These are phyloP conservation scores for Chaetoceros tenuissimus DNA, from an alignment of 108 stramenopile species.

Conservation along the genomic window DNA sequence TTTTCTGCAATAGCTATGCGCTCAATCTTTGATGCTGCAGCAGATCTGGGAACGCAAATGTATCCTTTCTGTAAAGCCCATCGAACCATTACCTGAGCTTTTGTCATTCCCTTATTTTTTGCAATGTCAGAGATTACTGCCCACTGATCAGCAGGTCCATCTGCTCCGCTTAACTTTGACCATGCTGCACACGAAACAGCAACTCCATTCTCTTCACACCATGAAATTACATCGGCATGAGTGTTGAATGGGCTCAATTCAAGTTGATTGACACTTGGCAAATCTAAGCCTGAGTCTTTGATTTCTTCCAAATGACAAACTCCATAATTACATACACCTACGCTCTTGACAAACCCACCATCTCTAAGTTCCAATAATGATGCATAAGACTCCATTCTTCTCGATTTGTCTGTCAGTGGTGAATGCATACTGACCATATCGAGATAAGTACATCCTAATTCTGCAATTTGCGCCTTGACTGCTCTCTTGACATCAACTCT, in stretches of 20 bases:
- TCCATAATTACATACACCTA: slow-evolving; percentile 77
- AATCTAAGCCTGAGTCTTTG: slow-evolving; percentile 19
- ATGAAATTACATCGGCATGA: slow-evolving; percentile 45
- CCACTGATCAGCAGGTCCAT: slow-evolving; percentile 54
- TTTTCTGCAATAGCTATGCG: slow-evolving; percentile 70
- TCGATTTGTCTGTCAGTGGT: slow-evolving; percentile 37
- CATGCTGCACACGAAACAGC: slow-evolving; percentile 54
- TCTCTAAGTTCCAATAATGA: slow-evolving; percentile 47
- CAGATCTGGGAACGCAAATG: slow-evolving; percentile 60
- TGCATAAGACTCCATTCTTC: slow-evolving; percentile 43
- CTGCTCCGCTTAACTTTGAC: slow-evolving; percentile 54
- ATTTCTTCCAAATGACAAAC: slow-evolving; percentile 49
- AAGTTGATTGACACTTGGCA: slow-evolving; percentile 59
- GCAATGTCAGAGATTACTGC: slow-evolving; percentile 41
- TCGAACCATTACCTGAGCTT: slow-evolving; percentile 66
- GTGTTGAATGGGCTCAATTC: slow-evolving; percentile 70
- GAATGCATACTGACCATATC: slow-evolving; percentile 71
- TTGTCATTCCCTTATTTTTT: slow-evolving; percentile 51
- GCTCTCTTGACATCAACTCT: slow-evolving; percentile 15
- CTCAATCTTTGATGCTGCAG: slow-evolving; percentile 47
- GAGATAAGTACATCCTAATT: slow-evolving; percentile 30
- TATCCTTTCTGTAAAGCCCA: slow-evolving; percentile 75
- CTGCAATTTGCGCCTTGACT: slow-evolving; percentile 23
- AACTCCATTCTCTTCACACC: slow-evolving; percentile 30
- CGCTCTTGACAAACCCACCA: slow-evolving; percentile 35